Evolutionary conservation across 192 early-diverging fungal species (phyloP).

Genomic region (Podochytrium sp.): DNA sequence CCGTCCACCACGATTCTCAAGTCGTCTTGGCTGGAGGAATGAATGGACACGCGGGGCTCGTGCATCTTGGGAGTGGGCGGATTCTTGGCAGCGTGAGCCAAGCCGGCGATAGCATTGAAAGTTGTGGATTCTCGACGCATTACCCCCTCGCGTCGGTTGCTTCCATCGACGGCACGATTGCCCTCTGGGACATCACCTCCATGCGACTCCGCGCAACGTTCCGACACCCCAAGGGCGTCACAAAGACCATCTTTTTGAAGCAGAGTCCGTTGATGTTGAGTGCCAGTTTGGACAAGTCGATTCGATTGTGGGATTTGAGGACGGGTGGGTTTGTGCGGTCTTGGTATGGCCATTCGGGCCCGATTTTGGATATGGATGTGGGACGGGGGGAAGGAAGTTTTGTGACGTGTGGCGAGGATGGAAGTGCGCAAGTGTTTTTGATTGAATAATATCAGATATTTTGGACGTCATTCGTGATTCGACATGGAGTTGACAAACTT

Average conservation of each 20-base stretch:
- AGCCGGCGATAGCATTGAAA: constrained; percentile 84
- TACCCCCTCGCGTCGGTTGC: constrained; percentile 78
- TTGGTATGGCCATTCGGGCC: constrained; percentile 85
- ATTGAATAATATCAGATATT: constrained; percentile 1
- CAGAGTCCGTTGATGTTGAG: constrained; percentile 73
- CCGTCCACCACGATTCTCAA: constrained; percentile 73
- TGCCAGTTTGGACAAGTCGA: constrained; percentile 79
- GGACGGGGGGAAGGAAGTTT: constrained; percentile 70
- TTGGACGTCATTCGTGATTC: not conserved
- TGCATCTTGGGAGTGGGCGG: constrained; percentile 61
- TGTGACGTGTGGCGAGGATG: constrained; percentile 87
- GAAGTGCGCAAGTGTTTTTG: constrained; percentile 41
- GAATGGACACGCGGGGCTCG: constrained; percentile 75
- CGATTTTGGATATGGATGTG: constrained; percentile 82
- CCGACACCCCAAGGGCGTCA: constrained; percentile 84
- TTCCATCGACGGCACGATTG: constrained; percentile 85
- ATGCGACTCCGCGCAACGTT: constrained; percentile 82
- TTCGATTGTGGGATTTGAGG: constrained; percentile 89
- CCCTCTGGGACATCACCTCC: constrained; percentile 89
- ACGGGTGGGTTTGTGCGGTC: constrained; percentile 77
- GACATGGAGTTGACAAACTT: too few species aligned
- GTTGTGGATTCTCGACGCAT: constrained; percentile 76
- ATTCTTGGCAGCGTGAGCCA: constrained; percentile 78
- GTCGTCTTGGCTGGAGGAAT: constrained; percentile 82
- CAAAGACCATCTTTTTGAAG: constrained; percentile 73